Percentiles rank a stretch among this genome's conserved stretches.
Evolutionary conservation across 2,329 filamentous ascomycete genomes (phyloP).

Genomic region (Fusarium palustre): DNA sequence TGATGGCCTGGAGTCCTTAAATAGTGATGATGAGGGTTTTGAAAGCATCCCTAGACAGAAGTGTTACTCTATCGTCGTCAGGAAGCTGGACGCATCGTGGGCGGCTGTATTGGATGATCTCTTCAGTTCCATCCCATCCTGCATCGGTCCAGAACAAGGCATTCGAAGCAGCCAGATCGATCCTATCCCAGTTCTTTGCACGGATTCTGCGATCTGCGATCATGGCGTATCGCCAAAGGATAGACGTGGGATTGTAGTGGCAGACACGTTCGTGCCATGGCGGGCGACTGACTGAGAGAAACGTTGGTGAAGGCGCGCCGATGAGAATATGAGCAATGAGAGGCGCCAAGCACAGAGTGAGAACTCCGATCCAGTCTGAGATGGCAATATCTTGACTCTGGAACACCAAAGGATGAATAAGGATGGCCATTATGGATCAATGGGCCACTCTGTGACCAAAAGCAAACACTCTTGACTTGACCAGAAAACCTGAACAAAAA

Average conservation of each 20-base stretch:
- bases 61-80: neutral
- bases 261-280: slow-evolving; percentile 27
- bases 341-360: slow-evolving; percentile 26
- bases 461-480: neutral
- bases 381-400: slow-evolving; percentile 12
- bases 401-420: slow-evolving; percentile 1
- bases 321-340: slow-evolving; percentile 26
- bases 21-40: slow-evolving; percentile 16
- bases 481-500: neutral
- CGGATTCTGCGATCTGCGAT: slow-evolving; percentile 20
- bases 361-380: slow-evolving; percentile 15
- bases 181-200: slow-evolving; percentile 3
- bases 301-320: slow-evolving; percentile 14
- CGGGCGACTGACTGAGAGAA: slow-evolving; percentile 5
- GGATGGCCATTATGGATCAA: neutral
- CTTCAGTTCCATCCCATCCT: slow-evolving; percentile 28
- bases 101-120: slow-evolving; percentile 2
- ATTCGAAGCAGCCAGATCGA: slow-evolving; percentile 19
- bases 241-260: slow-evolving; percentile 31
- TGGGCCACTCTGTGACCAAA: rapidly evolving
- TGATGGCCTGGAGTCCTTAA: slow-evolving; percentile 5
- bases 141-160: slow-evolving; percentile 24
- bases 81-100: slow-evolving; percentile 11
- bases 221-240: slow-evolving; percentile 22
- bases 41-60: neutral